Conservation (phyloP, 495 filamentous ascomycete genomes). For the Eremomyces bilateralis region DNA sequence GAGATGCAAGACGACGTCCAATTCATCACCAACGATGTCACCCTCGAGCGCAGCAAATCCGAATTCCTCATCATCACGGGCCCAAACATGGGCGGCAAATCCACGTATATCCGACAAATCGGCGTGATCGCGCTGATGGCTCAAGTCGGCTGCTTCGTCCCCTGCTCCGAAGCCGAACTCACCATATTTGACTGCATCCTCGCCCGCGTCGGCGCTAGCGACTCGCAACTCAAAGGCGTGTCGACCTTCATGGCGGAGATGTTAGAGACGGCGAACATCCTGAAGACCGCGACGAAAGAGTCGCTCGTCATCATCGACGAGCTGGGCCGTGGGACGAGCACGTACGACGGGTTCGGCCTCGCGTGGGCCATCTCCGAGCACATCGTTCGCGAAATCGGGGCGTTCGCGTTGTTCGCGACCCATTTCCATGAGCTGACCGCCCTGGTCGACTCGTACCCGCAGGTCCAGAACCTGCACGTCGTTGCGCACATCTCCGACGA, state of each 20-base stretch:
- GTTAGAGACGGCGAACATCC: slow-evolving; percentile 95
- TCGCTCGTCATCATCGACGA: slow-evolving; percentile 97
- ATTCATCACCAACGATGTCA: slow-evolving; percentile 96
- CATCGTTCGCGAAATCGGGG: slow-evolving; percentile 84
- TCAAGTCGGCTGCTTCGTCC: slow-evolving; percentile 91
- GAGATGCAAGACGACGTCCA: slow-evolving; percentile 97
- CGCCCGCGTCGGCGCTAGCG: slow-evolving; percentile 82
- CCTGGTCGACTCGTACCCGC: slow-evolving; percentile 58
- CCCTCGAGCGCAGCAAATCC: slow-evolving; percentile 53
- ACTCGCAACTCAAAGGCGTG: slow-evolving; percentile 92
- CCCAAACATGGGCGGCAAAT: slow-evolving; percentile 98
- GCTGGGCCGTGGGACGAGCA: slow-evolving; percentile 91
- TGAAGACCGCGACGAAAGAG: slow-evolving; percentile 87
- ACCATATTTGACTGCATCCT: slow-evolving; percentile 98
- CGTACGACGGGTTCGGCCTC: slow-evolving; percentile 94
- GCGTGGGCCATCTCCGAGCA: slow-evolving; percentile 98
- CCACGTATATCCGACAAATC: slow-evolving; percentile 94
- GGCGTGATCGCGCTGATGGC: slow-evolving; percentile 97
- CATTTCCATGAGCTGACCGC: slow-evolving; percentile 98
- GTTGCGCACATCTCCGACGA: slow-evolving; percentile 72
- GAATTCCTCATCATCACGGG: slow-evolving; percentile 95
- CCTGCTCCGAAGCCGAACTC: slow-evolving; percentile 71
- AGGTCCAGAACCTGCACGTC: slow-evolving; percentile 85
- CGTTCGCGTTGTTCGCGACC: slow-evolving; percentile 85
- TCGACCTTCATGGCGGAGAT: slow-evolving; percentile 99